Conservation (phyloP, 176 grass and related monocot species). For the Zizania latifolia region DNA sequence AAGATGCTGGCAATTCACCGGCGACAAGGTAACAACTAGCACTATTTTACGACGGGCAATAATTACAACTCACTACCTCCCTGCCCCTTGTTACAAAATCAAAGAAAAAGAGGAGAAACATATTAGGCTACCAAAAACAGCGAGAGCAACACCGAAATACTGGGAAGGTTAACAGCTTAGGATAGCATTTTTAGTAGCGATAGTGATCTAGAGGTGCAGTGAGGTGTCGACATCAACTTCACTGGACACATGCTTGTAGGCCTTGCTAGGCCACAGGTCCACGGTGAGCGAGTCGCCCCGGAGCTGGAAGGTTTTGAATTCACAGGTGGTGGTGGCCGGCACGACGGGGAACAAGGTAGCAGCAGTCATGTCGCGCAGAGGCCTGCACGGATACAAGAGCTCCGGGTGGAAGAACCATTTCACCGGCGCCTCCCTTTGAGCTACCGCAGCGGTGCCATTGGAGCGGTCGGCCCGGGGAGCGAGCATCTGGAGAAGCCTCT, state of each 20-base stretch:
- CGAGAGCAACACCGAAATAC: slow-evolving; percentile 22
- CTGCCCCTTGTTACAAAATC: slow-evolving; percentile 20
- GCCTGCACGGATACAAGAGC: slow-evolving; percentile 51
- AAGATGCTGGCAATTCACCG: slow-evolving; percentile 37
- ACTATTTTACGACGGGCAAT: slow-evolving; percentile 50
- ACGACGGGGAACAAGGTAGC: slow-evolving; percentile 25
- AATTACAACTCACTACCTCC: slow-evolving; percentile 45
- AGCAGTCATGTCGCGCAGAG: slow-evolving; percentile 30
- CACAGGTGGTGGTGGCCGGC: background rate
- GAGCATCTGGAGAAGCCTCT: too few species aligned
- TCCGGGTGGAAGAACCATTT: slow-evolving; percentile 69
- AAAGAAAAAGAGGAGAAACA: slow-evolving; percentile 34
- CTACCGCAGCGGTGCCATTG: background rate
- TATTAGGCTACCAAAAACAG: slow-evolving; percentile 39
- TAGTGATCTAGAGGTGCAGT: slow-evolving; percentile 58
- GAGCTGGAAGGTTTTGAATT: slow-evolving; percentile 40
- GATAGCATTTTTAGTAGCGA: slow-evolving; percentile 32
- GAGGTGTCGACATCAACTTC: slow-evolving; percentile 76
- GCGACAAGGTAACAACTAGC: slow-evolving; percentile 28
- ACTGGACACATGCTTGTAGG: slow-evolving; percentile 23
- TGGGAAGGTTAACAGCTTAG: slow-evolving; percentile 27
- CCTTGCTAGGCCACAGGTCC: slow-evolving; percentile 40
- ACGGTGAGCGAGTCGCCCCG: slow-evolving; percentile 15
- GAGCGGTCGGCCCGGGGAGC: too few species aligned
- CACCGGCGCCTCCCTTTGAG: slow-evolving; percentile 18